These are phyloP conservation scores for Epicoccum nigrum DNA, from an alignment of 2,329 filamentous ascomycete genomes.

Conservation along the genomic window DNA sequence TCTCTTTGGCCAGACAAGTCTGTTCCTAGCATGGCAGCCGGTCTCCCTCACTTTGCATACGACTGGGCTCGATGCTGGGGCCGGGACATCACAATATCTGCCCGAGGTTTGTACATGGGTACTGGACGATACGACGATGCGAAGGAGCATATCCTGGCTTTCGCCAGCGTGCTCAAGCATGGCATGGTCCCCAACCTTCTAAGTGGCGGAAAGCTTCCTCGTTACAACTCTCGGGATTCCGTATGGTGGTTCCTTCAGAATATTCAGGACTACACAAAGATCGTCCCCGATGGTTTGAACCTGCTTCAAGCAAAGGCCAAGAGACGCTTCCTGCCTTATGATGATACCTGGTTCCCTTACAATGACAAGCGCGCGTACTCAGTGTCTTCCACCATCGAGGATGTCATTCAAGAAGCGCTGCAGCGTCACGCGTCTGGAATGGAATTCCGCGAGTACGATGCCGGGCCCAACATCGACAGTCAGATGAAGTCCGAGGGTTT, in stretches of 20 bases:
- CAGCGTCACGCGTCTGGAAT: slow-evolving; percentile 90
- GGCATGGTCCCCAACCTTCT: slow-evolving; percentile 97
- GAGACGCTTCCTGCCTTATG: slow-evolving; percentile 89
- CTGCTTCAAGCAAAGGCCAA: slow-evolving; percentile 79
- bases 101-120: slow-evolving; percentile 87
- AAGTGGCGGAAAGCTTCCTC: slow-evolving; percentile 80
- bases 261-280: slow-evolving; percentile 88
- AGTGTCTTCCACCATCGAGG: slow-evolving; percentile 78
- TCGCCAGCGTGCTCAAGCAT: slow-evolving; percentile 95
- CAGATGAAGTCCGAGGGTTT: slow-evolving; percentile 96
- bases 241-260: slow-evolving; percentile 98
- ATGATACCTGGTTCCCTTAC: slow-evolving; percentile 90
- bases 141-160: slow-evolving; percentile 91
- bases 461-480: slow-evolving; percentile 82
- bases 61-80: slow-evolving; percentile 98
- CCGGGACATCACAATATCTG: slow-evolving; percentile 93
- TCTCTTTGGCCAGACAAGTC: slow-evolving; percentile 86
- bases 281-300: slow-evolving; percentile 76
- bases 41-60: slow-evolving; percentile 89
- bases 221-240: slow-evolving; percentile 95
- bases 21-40: slow-evolving; percentile 88
- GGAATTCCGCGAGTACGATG: slow-evolving; percentile 93
- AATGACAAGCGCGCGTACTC: slow-evolving; percentile 88
- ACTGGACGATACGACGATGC: slow-evolving; percentile 89
- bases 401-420: slow-evolving; percentile 90